Percentiles rank a stretch among this genome's conserved stretches.
Conservation (phyloP, 306 rosid genomes). For the Ormosia emarginata region DNA sequence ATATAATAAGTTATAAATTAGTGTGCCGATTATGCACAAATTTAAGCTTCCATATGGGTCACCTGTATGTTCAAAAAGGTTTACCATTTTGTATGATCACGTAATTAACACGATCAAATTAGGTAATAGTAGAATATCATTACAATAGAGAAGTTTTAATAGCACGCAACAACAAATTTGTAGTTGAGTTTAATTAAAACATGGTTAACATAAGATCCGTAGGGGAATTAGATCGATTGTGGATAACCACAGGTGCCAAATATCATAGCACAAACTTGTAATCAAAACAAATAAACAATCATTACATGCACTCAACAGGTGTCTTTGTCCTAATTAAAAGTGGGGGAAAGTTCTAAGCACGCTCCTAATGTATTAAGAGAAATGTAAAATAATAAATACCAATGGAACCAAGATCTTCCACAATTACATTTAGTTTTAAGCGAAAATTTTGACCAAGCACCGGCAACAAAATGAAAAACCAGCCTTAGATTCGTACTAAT, state of each 20-base stretch:
- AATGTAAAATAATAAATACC: background rate
- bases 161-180: background rate
- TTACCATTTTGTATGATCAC: background rate
- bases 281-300: background rate
- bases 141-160: background rate
- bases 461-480: background rate
- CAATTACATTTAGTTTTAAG: background rate
- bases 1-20: background rate
- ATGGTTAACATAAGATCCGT: background rate
- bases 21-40: background rate
- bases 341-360: background rate
- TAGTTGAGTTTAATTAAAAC: background rate
- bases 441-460: background rate
- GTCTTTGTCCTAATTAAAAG: conserved; percentile 6
- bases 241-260: background rate
- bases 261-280: background rate
- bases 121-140: background rate
- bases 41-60: background rate
- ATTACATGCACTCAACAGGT: conserved; percentile 17
- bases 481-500: background rate
- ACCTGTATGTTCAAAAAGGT: background rate
- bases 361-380: background rate
- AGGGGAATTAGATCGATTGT: background rate
- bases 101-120: background rate
- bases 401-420: background rate